Evolutionary conservation across 2,329 filamentous ascomycete species (phyloP), one percentile per base, ranked within the genome.

Genomic region (Aphanoascus verrucosus): DNA sequence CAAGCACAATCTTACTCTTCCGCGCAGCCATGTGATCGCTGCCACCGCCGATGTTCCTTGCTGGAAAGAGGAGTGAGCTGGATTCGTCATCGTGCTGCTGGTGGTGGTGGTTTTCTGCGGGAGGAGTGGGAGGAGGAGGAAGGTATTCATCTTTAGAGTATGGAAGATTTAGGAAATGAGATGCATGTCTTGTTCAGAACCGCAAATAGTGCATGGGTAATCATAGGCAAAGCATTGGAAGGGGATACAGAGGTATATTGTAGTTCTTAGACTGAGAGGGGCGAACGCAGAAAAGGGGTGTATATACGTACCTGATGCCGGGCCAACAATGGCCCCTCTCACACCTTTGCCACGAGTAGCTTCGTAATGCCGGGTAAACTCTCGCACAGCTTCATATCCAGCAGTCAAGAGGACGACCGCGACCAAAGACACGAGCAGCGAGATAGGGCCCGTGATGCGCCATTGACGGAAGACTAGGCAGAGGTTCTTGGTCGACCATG

Each of bases 401-500:
- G 89, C 88, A 34, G 85, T 86, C 59, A 98, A 76, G 56, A 86
- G 77, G 56, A 94, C 80, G 62, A 98, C 84, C 60, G 82, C 86
- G 61, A 93, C 63, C 56, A 98, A 83, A 28, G 91, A 95, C 64
- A 89, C 69, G 67, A 96, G 63, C 55, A 98, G 84, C 34, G 85
- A 85, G 50, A 80, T 64, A 2, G 83, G 83, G 57, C 84, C 83
- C 57, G 79, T 83, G 69, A 98, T 74, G 72, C 87, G 90, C 93
- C 93, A 98, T 71, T 84, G 82, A 62, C 78, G 79, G 77, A 97
- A 98, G 69, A 98, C 81, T 70, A 98, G 94, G 78, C 93, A 98
- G 59, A 98, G 87, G 72, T 97, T 86, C 54, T 78, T 81, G 2
- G 90, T 91, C 69, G 89, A 82, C 91, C 91, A 98, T 57, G 89